Evolutionary conservation across 108 stramenopile genomes (phyloP), one percentile per base, ranked within the genome.

Genomic region (Cyclotella distinguenda): DNA sequence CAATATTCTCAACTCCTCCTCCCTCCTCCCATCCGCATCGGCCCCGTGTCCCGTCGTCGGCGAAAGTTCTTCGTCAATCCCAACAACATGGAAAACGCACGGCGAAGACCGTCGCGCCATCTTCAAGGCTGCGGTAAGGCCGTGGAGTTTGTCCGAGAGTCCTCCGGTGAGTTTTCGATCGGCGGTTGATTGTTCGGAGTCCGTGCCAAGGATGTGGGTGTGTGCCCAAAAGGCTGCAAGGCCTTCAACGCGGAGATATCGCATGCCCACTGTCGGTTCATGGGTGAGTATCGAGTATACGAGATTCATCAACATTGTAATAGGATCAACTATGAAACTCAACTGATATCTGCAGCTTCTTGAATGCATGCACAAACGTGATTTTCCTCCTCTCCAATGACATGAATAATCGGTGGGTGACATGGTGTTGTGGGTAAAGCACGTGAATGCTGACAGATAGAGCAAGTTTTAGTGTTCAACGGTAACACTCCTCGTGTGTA

Each of bases 151-250:
- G 50, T 94, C 89, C 8, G 70, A 35, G 12, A 90, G 57, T 18
- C 72, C 79, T 15, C 88, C 85, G 0, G 74, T 80, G 18, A 80
- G 52, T 46, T 69, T 75, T 40, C 79, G 70, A 23, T 74, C 28
- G 13, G 70, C 73, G 22, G 49, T 46, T 42, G 53, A 22, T 36
- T 15, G 28, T 49, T 58, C 16, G 6, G 55, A 57, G 42, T 72
- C 63, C 23, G 62, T 62, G 16, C 49, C 13, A 9, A 72, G 73
- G 68, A 60, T 39, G 68, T 84, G 70, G 34, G 46, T 70, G 44
- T 78, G 69, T 5, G 68, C 77, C 68, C 68, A 78, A 46, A 86
- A 89, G 12, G 83, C 83, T 25, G 84, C 87, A 22, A 91, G 71
- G 36, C 87, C 87, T n/a, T 75, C 75, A 4, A 92, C 73, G 11